phyloP scores from a whole-genome alignment of 2,329 filamentous ascomycete species.

The Neonectria ditissima region DNA sequence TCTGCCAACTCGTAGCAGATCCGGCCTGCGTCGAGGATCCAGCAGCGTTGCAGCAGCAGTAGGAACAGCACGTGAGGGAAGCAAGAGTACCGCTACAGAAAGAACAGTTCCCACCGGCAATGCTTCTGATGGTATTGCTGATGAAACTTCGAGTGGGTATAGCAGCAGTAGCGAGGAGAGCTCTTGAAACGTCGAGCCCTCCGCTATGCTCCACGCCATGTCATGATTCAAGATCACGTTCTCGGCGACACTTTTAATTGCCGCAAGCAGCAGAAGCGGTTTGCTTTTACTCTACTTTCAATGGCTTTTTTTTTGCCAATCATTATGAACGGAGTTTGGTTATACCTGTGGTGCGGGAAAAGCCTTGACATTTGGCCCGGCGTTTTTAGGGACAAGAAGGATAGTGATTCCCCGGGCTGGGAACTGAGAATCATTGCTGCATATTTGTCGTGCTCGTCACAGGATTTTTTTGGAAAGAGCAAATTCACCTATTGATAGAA shows the following conservation, averaged over 20 bases:
- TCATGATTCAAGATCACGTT: background rate
- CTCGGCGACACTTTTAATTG: constrained; percentile 1
- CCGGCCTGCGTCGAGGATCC: constrained; percentile 32
- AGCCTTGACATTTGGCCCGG: constrained; percentile 39
- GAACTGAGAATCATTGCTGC: background rate
- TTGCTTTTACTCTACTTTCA: background rate
- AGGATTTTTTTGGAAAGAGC: no score
- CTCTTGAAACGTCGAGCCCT: constrained; percentile 1
- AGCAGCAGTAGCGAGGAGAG: constrained; percentile 52
- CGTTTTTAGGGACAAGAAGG: constrained; percentile 31
- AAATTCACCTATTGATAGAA: background rate
- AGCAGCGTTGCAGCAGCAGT: constrained; percentile 51
- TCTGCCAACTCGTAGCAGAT: constrained; percentile 36
- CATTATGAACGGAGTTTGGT: constrained; percentile 14
- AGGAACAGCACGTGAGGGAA: constrained; percentile 46
- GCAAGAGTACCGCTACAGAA: constrained; percentile 49
- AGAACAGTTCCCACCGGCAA: constrained; percentile 42
- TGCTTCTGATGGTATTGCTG: constrained; percentile 57
- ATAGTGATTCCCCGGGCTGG: constrained; percentile 33
- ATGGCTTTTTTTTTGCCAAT: constrained; percentile 14
- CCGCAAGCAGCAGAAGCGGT: no score
- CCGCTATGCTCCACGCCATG: background rate
- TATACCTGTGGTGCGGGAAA: constrained; percentile 24
- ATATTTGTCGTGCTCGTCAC: background rate
- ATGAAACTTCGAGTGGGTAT: constrained; percentile 54